Base-by-base conservation (phyloP, 495 filamentous ascomycete species). In the Aspergillus coremiiformis region DNA sequence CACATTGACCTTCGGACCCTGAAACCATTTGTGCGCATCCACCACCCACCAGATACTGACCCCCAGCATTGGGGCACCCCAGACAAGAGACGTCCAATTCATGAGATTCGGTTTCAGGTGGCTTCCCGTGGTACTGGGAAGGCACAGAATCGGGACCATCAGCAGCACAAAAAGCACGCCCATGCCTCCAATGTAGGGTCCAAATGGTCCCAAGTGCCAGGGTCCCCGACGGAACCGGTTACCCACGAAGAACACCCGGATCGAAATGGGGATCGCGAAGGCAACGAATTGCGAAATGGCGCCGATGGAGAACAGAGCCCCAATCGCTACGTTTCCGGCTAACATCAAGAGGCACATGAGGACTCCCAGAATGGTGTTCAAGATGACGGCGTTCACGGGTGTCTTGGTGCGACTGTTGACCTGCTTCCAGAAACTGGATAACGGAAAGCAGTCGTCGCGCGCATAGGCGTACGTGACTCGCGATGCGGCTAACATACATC, bases 401-500 rank as follows among this genome's bases (percentile, higher is more conserved):
- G 86, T 90, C 23, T 75, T 67, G 5, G 86, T 90, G 66, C 66
- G 50, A 22, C 63, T 60, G 69, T 90, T 83, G 42, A 90, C 82
- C n/a, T 70, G 57, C 65, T 84, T 87, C 68, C 84, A 84, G 57
- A 75, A 75, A 0, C 58, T 73, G 7, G 83, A 86, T n/a, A 74
- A 63, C 0, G 82, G 82, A 67, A 90, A 89, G 62, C 84, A 87
- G 57, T 82, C 86, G 66, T 90, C 86, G 11, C 86, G 82, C 7
- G 86, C 85, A 64, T 90, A 90, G 15, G 86, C 86, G 58, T 87
- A 90, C 15, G 85, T 87, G 22, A 90, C 86, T 45, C 86, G 74
- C 5, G 83, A 86, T 3, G 86, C 86, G 12, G 86, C 85, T 24
- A 90, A 84, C 86, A 89, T 89, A 65, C 84, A 89, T 1, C 84